Conservation (phyloP, 2,329 filamentous ascomycete genomes). For the Cryphonectria naterciae region DNA sequence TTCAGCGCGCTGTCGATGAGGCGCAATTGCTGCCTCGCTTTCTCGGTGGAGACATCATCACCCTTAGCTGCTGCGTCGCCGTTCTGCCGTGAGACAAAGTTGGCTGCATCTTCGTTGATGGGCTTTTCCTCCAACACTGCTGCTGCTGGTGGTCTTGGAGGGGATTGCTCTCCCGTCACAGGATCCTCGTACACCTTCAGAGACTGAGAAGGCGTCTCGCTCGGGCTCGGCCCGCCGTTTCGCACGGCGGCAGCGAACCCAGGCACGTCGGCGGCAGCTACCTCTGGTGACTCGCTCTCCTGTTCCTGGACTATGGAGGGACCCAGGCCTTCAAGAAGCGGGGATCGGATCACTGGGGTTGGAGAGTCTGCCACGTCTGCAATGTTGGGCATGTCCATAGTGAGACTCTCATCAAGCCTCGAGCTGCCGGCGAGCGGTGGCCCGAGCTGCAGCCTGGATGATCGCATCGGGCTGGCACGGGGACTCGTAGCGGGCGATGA, state of each 20-base stretch:
- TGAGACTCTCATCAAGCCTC: slow-evolving; percentile 57
- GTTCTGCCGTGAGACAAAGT: slow-evolving; percentile 35
- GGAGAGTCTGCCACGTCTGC: slow-evolving; percentile 33
- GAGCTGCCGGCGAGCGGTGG: slow-evolving; percentile 45
- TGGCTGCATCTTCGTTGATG: slow-evolving; percentile 59
- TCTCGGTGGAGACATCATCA: slow-evolving; percentile 51
- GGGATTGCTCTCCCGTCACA: slow-evolving; percentile 51
- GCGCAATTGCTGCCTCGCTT: slow-evolving; percentile 60
- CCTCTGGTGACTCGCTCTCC: neutral
- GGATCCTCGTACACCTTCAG: slow-evolving; percentile 68
- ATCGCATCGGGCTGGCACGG: slow-evolving; percentile 5
- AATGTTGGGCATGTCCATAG: slow-evolving; percentile 55
- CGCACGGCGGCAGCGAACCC: neutral
- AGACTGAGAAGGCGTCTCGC: slow-evolving; percentile 41
- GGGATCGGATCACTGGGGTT: slow-evolving; percentile 19
- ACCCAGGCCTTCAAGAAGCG: slow-evolving; percentile 11
- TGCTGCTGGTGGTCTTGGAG: slow-evolving; percentile 41
- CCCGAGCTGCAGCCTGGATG: slow-evolving; percentile 29
- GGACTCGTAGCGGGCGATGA: slow-evolving; percentile 44
- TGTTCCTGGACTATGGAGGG: neutral
- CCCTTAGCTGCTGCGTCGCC: slow-evolving; percentile 22
- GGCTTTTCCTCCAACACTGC: slow-evolving; percentile 64
- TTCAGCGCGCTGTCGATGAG: slow-evolving; percentile 75
- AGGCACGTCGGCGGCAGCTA: slow-evolving; percentile 19
- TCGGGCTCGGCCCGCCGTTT: slow-evolving; percentile 11